Percentiles rank a stretch among this genome's conserved stretches.
phyloP scores from a whole-genome alignment of 208 protist genomes.

The Acanthamoeba triangularis region DNA sequence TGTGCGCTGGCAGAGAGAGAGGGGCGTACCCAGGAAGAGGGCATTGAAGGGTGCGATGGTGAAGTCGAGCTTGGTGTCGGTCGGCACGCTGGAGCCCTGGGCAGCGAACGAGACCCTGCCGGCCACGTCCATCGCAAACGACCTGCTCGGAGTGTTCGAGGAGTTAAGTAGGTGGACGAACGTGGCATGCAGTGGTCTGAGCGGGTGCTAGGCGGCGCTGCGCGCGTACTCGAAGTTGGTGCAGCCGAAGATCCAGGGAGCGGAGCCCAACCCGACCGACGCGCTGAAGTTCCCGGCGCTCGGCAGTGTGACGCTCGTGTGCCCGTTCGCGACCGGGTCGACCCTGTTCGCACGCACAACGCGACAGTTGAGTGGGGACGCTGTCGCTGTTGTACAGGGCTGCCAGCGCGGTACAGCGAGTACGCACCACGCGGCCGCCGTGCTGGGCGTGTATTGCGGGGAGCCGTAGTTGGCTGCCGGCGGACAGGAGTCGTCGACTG shows the following conservation, averaged over 20 bases:
- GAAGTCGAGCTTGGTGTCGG: conserved; percentile 1
- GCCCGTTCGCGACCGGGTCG: neutral
- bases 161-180: neutral
- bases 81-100: neutral
- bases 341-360: neutral
- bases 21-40: neutral
- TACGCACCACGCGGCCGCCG: neutral
- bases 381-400: neutral
- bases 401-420: neutral
- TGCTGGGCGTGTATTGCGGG: neutral
- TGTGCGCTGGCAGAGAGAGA: neutral
- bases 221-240: neutral
- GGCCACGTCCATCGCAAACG: conserved; percentile 28
- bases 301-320: neutral
- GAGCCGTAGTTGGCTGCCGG: neutral
- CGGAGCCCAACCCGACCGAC: neutral
- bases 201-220: neutral
- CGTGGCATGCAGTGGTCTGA: neutral
- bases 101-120: neutral
- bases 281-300: neutral
- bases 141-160: neutral
- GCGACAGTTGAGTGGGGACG: neutral
- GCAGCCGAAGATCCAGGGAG: conserved; percentile 46
- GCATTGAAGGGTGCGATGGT: conserved; percentile 23
- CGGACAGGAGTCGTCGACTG: neutral